These are phyloP conservation scores for Friedmanniomyces endolithicus DNA, from an alignment of 495 filamentous ascomycete species.

Conservation along the genomic window DNA sequence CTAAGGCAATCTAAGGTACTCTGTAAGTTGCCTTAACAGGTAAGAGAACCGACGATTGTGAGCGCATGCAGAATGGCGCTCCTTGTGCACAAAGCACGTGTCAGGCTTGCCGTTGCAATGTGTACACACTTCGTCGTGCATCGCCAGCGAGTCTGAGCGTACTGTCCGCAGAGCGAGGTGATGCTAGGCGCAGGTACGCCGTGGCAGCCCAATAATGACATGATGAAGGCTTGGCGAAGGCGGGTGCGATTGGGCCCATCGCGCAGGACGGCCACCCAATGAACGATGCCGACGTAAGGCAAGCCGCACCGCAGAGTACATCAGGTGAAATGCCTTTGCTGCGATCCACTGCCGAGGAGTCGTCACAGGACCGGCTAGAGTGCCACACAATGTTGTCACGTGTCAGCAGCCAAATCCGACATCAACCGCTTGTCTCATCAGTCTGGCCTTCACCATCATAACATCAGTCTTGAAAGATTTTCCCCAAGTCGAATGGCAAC, in stretches of 20 bases:
- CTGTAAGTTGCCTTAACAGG: no score
- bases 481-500: not conserved
- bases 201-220: not conserved
- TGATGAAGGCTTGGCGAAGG: not conserved
- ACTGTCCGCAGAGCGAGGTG: not conserved
- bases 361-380: not conserved
- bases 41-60: not conserved
- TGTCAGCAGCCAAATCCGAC: constrained; percentile 6
- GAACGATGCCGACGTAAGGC: not conserved
- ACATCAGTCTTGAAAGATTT: not conserved
- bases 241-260: not conserved
- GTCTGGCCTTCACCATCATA: not conserved
- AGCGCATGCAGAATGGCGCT: not conserved
- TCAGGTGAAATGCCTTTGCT: constrained; percentile 6
- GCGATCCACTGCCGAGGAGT: not conserved
- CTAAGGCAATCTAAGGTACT: no score
- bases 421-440: constrained; percentile 3
- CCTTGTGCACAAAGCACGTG: not conserved
- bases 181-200: not conserved
- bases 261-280: constrained; percentile 3
- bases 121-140: not conserved
- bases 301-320: constrained; percentile 9
- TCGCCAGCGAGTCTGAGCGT: not conserved
- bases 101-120: not conserved
- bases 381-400: constrained; percentile 9